Evolutionary conservation across 805 yeast species (phyloP).

Genomic region (Ascoidea rubescens): DNA sequence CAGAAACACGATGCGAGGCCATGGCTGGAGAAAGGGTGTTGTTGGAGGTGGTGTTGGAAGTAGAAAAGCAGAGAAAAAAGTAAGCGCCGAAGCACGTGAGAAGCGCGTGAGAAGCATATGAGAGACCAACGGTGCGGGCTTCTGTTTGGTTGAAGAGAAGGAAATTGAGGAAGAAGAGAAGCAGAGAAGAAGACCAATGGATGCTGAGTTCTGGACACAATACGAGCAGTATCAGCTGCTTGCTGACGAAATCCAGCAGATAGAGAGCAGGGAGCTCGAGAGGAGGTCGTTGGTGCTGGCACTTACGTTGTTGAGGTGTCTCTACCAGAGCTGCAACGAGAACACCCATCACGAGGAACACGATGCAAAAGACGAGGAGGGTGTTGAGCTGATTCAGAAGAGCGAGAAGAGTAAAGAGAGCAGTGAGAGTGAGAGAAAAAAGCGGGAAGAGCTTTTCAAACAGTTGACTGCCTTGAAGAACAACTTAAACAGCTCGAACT

Average conservation of each 20-base stretch:
- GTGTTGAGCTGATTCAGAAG: not conserved
- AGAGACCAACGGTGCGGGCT: not conserved
- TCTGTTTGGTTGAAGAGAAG: not conserved
- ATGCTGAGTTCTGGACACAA: too few species aligned
- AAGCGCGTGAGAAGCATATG: not conserved
- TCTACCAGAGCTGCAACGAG: not conserved
- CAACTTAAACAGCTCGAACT: not conserved
- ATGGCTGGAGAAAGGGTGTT: not conserved
- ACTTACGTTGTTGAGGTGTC: not conserved
- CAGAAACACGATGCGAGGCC: not conserved
- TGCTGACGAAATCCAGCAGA: not conserved
- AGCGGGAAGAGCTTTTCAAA: too few species aligned
- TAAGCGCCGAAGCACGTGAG: not conserved
- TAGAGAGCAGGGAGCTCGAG: not conserved
- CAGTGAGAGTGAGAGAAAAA: not conserved
- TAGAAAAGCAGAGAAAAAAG: not conserved
- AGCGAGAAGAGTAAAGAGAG: not conserved
- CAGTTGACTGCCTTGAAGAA: not conserved
- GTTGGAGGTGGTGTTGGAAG: not conserved
- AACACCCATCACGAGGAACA: not conserved
- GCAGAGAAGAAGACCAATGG: not conserved
- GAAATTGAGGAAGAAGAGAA: not conserved
- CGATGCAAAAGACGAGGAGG: not conserved
- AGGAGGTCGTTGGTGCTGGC: not conserved
- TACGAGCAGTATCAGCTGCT: not conserved